A percentile compares a stretch with the other conserved stretches of the same genome.
These are phyloP conservation scores for Ustilago crameri DNA, from an alignment of 1,284 basidiomycete species.

Conservation along the genomic window DNA sequence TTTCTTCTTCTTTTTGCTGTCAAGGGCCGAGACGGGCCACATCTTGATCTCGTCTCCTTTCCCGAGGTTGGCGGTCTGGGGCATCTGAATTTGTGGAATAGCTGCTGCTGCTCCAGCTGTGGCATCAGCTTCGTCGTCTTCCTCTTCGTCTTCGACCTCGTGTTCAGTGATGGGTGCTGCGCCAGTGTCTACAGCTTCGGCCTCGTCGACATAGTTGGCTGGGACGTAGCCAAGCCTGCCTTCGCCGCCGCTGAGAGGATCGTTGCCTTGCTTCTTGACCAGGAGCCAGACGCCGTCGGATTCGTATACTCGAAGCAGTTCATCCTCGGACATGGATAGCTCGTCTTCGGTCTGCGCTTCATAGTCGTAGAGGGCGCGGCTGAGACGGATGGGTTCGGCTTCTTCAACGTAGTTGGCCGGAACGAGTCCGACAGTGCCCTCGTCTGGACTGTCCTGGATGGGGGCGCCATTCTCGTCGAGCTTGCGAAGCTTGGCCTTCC, in stretches of 20 bases:
- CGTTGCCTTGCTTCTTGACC: slow-evolving; percentile 61
- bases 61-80: slow-evolving; percentile 37
- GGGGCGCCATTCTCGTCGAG: slow-evolving; percentile 42
- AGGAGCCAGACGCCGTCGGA: slow-evolving; percentile 64
- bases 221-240: slow-evolving; percentile 63
- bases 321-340: slow-evolving; percentile 61
- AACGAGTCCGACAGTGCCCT: slow-evolving; percentile 59
- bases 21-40: slow-evolving; percentile 66
- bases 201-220: slow-evolving; percentile 67
- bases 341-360: slow-evolving; percentile 64
- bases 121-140: slow-evolving; percentile 49
- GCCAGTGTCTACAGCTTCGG: slow-evolving; percentile 54
- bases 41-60: slow-evolving; percentile 66
- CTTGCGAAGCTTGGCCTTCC: slow-evolving; percentile 61
- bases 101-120: slow-evolving; percentile 30
- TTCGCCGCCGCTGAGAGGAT: slow-evolving; percentile 50
- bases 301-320: slow-evolving; percentile 62
- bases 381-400: slow-evolving; percentile 60
- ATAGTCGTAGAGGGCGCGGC: slow-evolving; percentile 65
- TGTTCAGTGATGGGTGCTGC: slow-evolving; percentile 45
- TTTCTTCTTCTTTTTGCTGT: slow-evolving; percentile 64
- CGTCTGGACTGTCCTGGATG: slow-evolving; percentile 37
- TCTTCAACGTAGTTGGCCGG: slow-evolving; percentile 67
- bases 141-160: slow-evolving; percentile 43
- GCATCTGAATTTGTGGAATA: slow-evolving; percentile 49